These are phyloP conservation scores for Phycomyces nitens DNA, from an alignment of 192 early-diverging fungal genomes.

Conservation along the genomic window DNA sequence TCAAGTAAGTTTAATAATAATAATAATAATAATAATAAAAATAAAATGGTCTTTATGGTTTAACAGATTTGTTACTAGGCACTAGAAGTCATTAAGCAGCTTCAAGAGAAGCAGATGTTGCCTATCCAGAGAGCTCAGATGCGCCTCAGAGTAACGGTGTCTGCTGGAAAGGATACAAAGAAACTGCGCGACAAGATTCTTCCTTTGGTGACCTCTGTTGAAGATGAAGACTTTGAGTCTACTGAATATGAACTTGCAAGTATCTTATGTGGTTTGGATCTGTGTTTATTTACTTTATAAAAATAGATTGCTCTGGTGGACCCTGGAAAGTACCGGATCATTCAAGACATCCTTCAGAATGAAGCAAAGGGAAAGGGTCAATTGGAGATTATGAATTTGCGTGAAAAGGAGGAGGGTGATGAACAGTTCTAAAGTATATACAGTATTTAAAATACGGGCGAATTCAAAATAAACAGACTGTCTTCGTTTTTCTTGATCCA, in stretches of 20 bases:
- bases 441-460: constrained; percentile 64
- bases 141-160: constrained; percentile 76
- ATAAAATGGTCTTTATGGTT: constrained; percentile 13
- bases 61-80: constrained; percentile 48
- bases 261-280: not conserved
- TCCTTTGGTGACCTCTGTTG: constrained; percentile 58
- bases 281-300: not conserved
- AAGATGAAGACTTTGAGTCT: constrained; percentile 71
- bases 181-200: constrained; percentile 73
- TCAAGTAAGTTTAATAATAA: constrained; percentile 43
- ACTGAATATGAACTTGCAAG: constrained; percentile 84
- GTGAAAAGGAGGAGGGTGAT: constrained; percentile 70
- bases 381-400: constrained; percentile 82
- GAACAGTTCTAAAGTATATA: constrained; percentile 41
- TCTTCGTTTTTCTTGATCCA: constrained; percentile 80
- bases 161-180: constrained; percentile 83
- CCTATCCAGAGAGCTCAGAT: constrained; percentile 95
- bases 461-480: constrained; percentile 68
- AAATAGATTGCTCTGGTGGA: constrained; percentile 77
- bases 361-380: constrained; percentile 88
- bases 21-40: not conserved
- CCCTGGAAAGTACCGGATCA: constrained; percentile 84
- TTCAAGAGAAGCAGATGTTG: constrained; percentile 85
- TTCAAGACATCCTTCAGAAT: constrained; percentile 79
- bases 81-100: constrained; percentile 88